Conservation (phyloP, 495 filamentous ascomycete species). For the Podospora appendiculata region DNA sequence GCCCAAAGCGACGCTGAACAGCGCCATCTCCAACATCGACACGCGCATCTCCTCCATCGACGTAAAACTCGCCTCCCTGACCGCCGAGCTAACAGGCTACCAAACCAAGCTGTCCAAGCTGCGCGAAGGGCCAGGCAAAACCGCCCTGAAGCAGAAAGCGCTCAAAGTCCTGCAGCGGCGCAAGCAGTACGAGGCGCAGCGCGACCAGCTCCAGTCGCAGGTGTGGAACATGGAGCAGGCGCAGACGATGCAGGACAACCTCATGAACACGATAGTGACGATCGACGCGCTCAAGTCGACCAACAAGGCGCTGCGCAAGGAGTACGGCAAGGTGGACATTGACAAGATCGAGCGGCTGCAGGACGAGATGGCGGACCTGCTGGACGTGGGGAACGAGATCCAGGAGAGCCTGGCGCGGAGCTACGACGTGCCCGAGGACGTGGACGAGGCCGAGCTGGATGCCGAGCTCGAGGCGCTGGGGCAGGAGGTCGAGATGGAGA, state of each 20-base stretch:
- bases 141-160: constrained; percentile 86
- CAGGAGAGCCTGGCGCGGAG: constrained; percentile 89
- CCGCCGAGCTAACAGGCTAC: constrained; percentile 83
- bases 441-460: constrained; percentile 95
- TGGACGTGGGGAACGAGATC: constrained; percentile 98
- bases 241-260: constrained; percentile 97
- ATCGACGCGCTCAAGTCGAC: constrained; percentile 96
- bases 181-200: constrained; percentile 90
- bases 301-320: constrained; percentile 85
- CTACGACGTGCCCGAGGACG: constrained; percentile 95
- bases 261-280: constrained; percentile 97
- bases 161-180: constrained; percentile 94
- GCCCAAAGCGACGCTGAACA: constrained; percentile 84
- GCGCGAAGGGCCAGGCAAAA: constrained; percentile 94
- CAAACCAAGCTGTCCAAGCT: constrained; percentile 84
- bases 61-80: constrained; percentile 87
- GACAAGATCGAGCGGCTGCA: constrained; percentile 97
- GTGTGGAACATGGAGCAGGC: constrained; percentile 99
- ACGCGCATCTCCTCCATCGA: constrained; percentile 82
- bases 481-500: constrained; percentile 75
- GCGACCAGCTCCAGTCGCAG: constrained; percentile 90
- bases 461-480: constrained; percentile 93
- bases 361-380: constrained; percentile 97
- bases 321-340: constrained; percentile 95
- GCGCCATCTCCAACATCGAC: constrained; percentile 86